Percentiles rank a stretch among this genome's conserved stretches.
phyloP scores from a whole-genome alignment of 768 basidiomycete species.

The Glaciozyma martinii region DNA sequence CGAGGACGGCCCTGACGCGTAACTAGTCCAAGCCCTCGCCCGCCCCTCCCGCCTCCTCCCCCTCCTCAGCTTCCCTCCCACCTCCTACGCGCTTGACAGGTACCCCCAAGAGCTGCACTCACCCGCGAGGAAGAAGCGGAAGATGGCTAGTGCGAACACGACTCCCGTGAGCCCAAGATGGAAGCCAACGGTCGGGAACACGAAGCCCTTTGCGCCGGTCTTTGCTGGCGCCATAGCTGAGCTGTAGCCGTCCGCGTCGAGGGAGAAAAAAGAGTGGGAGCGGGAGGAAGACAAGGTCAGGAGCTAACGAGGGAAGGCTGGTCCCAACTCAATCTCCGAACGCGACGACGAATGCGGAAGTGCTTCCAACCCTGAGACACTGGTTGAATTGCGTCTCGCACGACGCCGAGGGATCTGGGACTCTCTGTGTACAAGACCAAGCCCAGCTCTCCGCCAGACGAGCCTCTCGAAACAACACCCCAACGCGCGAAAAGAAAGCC shows the following conservation, averaged over 20 bases:
- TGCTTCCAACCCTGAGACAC: too few relatives aligned
- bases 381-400: too few relatives aligned
- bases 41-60: neutral
- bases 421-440: too few relatives aligned
- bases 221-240: neutral
- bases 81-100: neutral
- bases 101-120: neutral
- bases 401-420: too few relatives aligned
- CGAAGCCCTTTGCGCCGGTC: neutral
- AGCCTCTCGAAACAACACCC: neutral
- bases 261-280: neutral
- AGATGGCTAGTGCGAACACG: conserved; percentile 28
- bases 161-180: neutral
- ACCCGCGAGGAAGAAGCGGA: conserved; percentile 30
- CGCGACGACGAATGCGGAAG: too few relatives aligned
- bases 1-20: neutral
- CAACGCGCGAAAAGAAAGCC: neutral
- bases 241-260: neutral
- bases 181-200: neutral
- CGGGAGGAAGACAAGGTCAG: neutral
- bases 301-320: too few relatives aligned
- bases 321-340: too few relatives aligned
- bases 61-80: neutral
- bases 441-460: conserved; percentile 12
- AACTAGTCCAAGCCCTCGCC: neutral